Evolutionary conservation across 192 early-diverging fungal genomes (phyloP), one percentile per base, ranked within the genome.

Genomic region (Funneliformis mosseae): DNA sequence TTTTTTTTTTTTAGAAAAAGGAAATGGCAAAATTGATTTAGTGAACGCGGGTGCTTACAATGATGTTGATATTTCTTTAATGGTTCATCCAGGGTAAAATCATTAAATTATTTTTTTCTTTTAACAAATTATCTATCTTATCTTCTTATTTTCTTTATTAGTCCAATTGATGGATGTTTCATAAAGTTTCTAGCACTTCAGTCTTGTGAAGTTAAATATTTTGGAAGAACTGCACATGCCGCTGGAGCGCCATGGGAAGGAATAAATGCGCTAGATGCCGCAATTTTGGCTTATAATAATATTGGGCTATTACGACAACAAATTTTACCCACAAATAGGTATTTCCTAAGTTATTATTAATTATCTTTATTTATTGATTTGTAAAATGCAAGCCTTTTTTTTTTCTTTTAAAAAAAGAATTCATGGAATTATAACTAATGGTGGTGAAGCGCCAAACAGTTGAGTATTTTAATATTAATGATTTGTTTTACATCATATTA

Each of bases 251-350:
- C 38, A 2, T 69, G 63, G 63, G 63, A 66, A 66, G 92, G 92
- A 50, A 82, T 92, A 60, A 97, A 97, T 83, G 95, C 95, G 1
- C 87, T 96, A 38, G 93, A 96, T 83, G 95, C 94, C 5, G 79
- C 91, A 27, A 87, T 89, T 4, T 84, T 87, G 50, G 90, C 92
- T 4, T 92, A 93, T 86, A 89, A 90, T 42, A 86, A 82, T 21
- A 85, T 95, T 59, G 88, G 89, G 18, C 86, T 93, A 76, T 80
- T 95, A 81, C 88, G 95, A 68, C 92, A 95, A 75, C 93, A 96
- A 79, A 86, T 92, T n/a, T 81, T 88, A 14, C 91, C 93, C 4
- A 89, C 87, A 39, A 84, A 89, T 74, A 88, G 91, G 85, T 79
- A 48, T 50, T 2, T 21, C 10, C 25, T 33, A 10, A 60, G 10